Evolutionary conservation across 192 early-diverging fungal genomes (phyloP).

Genomic region (Oehlia diaphana): DNA sequence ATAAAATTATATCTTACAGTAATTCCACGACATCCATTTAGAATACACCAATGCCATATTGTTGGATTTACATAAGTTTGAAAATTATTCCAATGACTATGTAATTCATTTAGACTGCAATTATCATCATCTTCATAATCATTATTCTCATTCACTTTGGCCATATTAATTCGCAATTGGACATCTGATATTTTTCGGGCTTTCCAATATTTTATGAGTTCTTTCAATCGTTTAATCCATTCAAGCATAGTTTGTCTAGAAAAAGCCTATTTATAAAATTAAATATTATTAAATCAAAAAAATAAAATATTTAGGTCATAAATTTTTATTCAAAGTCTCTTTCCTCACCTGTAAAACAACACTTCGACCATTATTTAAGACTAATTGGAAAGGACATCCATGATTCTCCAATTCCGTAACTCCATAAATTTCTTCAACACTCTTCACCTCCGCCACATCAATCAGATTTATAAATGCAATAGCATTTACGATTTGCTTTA

Average conservation of each 20-base stretch:
- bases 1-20: conserved; percentile 22
- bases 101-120: conserved; percentile 10
- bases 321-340: not conserved
- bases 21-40: conserved; percentile 42
- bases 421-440: not conserved
- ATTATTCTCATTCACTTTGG: conserved; percentile 20
- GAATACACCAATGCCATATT: conserved; percentile 46
- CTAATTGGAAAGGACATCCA: not conserved
- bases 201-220: conserved; percentile 35
- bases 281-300: not conserved
- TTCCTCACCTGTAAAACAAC: conserved; percentile 1
- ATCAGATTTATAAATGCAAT: conserved; percentile 13
- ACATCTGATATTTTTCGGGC: conserved; percentile 33
- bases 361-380: not conserved
- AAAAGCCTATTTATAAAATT: not conserved
- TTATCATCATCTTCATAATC: conserved; percentile 34
- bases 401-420: not conserved
- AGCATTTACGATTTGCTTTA: conserved; percentile 3
- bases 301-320: not conserved
- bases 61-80: conserved; percentile 26
- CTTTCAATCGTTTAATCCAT: conserved; percentile 8
- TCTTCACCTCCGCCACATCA: not conserved
- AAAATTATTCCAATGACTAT: conserved; percentile 38
- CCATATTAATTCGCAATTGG: conserved; percentile 25
- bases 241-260: not conserved